A percentile compares a stretch with the other conserved stretches of the same genome.
These are phyloP conservation scores for Eucalyptus victrix DNA, from an alignment of 345 rosid genomes.

Conservation along the genomic window DNA sequence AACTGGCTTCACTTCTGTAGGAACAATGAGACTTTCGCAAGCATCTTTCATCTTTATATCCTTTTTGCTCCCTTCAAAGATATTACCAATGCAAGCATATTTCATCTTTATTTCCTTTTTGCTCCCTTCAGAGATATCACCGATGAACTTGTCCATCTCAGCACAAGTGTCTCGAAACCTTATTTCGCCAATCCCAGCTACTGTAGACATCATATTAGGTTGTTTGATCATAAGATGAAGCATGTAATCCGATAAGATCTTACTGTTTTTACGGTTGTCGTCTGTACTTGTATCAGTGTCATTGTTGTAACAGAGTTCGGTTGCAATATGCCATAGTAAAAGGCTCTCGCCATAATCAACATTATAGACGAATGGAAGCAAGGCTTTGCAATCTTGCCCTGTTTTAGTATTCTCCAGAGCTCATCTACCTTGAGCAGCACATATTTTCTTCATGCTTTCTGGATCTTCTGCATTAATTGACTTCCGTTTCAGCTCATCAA, in stretches of 20 bases:
- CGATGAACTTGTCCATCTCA: neutral
- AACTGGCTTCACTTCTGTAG: neutral
- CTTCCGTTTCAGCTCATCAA: accelerated
- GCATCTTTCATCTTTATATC: accelerated
- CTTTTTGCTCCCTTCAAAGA: accelerated
- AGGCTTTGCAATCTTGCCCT: accelerated
- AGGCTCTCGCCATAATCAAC: neutral
- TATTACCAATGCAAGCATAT: accelerated
- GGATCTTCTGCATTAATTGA: accelerated
- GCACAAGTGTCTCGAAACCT: neutral
- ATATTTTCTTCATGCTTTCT: accelerated
- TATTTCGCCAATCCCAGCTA: neutral
- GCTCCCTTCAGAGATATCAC: accelerated
- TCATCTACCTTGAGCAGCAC: accelerated
- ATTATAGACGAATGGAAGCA: accelerated
- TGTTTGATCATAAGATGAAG: neutral
- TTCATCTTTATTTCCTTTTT: too few species aligned
- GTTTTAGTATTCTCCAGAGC: too few species aligned
- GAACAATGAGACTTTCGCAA: accelerated
- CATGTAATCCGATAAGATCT: neutral
- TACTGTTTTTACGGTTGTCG: accelerated
- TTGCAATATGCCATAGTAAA: neutral
- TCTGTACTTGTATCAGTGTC: neutral
- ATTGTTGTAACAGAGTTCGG: neutral
- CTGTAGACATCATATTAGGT: neutral